These are phyloP conservation scores for Penicillium manginii DNA, from an alignment of 495 filamentous ascomycete genomes.

Conservation along the genomic window DNA sequence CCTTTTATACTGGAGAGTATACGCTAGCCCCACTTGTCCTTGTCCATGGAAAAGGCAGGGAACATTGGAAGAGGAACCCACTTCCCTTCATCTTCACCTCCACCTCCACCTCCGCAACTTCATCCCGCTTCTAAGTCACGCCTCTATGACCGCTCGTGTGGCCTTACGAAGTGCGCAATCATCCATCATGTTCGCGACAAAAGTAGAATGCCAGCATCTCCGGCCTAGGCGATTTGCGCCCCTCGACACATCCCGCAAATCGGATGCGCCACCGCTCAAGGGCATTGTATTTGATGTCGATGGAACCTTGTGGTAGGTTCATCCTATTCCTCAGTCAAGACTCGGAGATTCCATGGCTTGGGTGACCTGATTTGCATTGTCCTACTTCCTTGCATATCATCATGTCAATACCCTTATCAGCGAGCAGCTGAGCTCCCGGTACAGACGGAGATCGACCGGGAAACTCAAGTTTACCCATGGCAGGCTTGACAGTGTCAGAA, in stretches of 20 bases:
- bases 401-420: no score
- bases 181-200: conserved; percentile 34
- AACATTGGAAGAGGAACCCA: background rate
- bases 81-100: conserved; percentile 6
- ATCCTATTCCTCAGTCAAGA: background rate
- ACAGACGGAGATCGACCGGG: background rate
- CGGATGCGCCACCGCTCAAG: conserved; percentile 61
- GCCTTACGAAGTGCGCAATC: conserved; percentile 4
- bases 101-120: conserved; percentile 6
- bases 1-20: no score
- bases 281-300: conserved; percentile 96
- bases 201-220: conserved; percentile 27
- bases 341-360: background rate
- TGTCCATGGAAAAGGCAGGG: no score
- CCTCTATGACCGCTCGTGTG: conserved; percentile 17
- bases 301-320: conserved; percentile 84
- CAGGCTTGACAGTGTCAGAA: background rate
- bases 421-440: background rate
- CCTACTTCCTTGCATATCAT: no score
- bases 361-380: background rate
- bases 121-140: background rate
- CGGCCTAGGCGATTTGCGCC: conserved; percentile 58
- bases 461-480: background rate
- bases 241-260: conserved; percentile 42
- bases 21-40: no score